phyloP scores from a whole-genome alignment of 768 basidiomycete genomes.

The Kwoniella mangroviensis region DNA sequence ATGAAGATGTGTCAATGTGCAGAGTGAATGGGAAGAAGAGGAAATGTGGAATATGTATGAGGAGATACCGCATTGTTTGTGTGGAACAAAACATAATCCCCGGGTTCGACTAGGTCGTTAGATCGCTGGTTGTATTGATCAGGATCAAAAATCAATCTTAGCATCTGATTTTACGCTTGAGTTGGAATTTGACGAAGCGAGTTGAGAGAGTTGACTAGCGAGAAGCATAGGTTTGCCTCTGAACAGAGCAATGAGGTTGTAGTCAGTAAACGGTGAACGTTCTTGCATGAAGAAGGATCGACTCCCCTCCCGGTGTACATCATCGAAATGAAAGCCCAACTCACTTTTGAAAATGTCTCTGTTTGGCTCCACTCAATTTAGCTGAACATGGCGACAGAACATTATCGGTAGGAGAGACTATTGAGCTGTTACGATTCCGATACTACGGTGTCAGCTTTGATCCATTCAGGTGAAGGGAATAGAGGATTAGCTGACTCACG shows the following conservation, averaged over 20 bases:
- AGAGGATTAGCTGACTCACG: slow-evolving; percentile 29
- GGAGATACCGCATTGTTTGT: no score
- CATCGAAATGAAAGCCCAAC: slow-evolving; percentile 14
- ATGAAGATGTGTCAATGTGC: not conserved
- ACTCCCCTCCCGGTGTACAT: no score
- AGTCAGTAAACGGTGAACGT: no score
- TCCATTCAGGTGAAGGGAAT: not conserved
- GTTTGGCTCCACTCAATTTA: slow-evolving; percentile 57
- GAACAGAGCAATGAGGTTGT: not conserved
- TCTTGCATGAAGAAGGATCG: no score
- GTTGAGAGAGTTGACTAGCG: slow-evolving; percentile 41
- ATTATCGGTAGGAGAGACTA: slow-evolving; percentile 58
- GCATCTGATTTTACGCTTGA: slow-evolving; percentile 33
- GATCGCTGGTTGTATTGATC: no score
- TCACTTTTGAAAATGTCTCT: slow-evolving; percentile 58
- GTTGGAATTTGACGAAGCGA: slow-evolving; percentile 38
- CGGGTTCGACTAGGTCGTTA: no score
- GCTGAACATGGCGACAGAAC: slow-evolving; percentile 58
- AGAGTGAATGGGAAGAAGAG: no score
- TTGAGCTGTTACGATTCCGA: slow-evolving; percentile 26
- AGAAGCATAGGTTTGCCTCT: slow-evolving; percentile 44
- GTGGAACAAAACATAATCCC: no score
- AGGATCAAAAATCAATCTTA: slow-evolving; percentile 47
- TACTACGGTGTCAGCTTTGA: not conserved
- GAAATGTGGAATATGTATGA: no score